Evolutionary conservation across 257 asterid species (phyloP).

Genomic region (Solanum infundibuliforme): DNA sequence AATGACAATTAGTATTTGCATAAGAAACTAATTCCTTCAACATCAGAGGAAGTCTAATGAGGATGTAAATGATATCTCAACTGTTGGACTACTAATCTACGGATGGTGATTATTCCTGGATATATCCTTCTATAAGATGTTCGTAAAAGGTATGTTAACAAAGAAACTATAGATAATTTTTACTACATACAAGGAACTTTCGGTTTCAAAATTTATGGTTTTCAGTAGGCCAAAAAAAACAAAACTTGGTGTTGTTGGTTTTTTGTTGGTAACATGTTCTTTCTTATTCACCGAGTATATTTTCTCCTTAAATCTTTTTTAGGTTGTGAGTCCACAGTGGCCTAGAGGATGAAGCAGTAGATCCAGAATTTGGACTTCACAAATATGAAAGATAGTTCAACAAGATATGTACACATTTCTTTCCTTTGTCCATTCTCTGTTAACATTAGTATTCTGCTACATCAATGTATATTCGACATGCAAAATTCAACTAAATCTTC

Average conservation of each 20-base stretch:
- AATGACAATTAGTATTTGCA: not conserved
- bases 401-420: not conserved
- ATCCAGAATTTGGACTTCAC: not conserved
- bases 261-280: not conserved
- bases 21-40: not conserved
- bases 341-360: constrained; percentile 42
- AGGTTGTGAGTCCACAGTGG: constrained; percentile 98
- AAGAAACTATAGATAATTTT: not conserved
- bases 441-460: not conserved
- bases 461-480: not conserved
- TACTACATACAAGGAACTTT: not conserved
- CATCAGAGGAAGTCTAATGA: not conserved
- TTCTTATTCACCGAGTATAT: not conserved
- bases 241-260: too few relatives aligned
- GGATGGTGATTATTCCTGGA: not conserved
- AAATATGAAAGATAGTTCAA: not conserved
- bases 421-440: not conserved
- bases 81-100: not conserved
- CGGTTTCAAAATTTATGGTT: not conserved
- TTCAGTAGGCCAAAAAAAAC: not conserved
- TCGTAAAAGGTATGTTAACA: not conserved
- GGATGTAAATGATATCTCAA: not conserved
- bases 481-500: not conserved
- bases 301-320: not conserved
- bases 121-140: not conserved